Percentiles rank a stretch among this genome's conserved stretches.
Conservation (phyloP, 345 rosid genomes). For the Aquilaria yunnanensis region DNA sequence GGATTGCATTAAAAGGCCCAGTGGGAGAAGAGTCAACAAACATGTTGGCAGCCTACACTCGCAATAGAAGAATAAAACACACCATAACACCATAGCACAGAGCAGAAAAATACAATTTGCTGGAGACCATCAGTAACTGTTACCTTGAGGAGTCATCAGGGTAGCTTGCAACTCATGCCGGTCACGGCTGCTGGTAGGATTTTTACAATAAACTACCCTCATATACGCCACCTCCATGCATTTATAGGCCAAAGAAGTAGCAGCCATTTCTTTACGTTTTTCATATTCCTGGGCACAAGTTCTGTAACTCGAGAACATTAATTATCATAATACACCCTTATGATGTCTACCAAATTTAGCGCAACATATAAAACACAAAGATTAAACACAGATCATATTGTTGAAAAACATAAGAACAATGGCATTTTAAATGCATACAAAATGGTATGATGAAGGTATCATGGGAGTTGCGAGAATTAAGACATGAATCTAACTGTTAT, state of each 20-base stretch:
- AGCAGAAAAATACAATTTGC: too few species aligned
- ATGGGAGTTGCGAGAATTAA: too few species aligned
- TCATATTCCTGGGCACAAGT: conserved; percentile 70
- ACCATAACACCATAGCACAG: too few species aligned
- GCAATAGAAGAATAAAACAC: too few species aligned
- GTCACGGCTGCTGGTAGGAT: conserved; percentile 36
- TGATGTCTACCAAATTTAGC: not conserved
- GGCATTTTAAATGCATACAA: not conserved
- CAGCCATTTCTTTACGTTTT: conserved; percentile 48
- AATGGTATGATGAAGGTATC: not conserved
- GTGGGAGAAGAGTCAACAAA: too few species aligned
- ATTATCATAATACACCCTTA: not conserved
- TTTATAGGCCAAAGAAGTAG: conserved; percentile 83
- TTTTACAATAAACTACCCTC: conserved; percentile 53
- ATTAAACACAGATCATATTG: not conserved
- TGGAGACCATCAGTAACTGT: not conserved
- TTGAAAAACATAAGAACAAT: not conserved
- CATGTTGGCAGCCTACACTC: too few species aligned
- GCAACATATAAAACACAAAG: not conserved
- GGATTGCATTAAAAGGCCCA: too few species aligned
- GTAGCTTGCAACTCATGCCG: conserved; percentile 46
- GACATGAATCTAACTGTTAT: too few species aligned
- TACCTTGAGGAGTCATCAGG: conserved; percentile 55
- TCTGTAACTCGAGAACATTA: conserved; percentile 31
- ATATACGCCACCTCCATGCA: conserved; percentile 75